Conservation (phyloP, 768 basidiomycete genomes). For the Lanmaoa pseudosensibilis region DNA sequence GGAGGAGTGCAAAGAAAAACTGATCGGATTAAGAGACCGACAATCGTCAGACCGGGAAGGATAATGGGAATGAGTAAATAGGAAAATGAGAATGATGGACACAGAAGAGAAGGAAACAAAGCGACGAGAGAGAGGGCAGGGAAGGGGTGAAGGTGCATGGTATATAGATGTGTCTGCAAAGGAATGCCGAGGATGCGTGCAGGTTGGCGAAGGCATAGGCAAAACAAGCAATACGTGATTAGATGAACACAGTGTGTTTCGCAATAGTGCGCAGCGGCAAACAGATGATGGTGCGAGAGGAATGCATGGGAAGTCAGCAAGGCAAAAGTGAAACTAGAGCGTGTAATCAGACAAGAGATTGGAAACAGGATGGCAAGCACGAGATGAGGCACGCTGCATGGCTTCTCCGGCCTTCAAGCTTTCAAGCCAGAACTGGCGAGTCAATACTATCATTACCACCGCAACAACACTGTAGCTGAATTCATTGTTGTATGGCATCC, state of each 20-base stretch:
- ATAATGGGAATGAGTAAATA: conserved; percentile 35
- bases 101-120: conserved; percentile 27
- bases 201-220: conserved; percentile 24
- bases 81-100: conserved; percentile 29
- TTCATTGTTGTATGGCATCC: too few species aligned
- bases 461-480: too few species aligned
- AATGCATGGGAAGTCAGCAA: conserved; percentile 40
- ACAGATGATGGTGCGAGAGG: conserved; percentile 22
- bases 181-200: conserved; percentile 22
- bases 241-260: conserved; percentile 37
- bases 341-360: conserved; percentile 40
- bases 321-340: conserved; percentile 36
- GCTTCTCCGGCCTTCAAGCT: too few species aligned
- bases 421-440: too few species aligned
- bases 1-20: conserved; percentile 6
- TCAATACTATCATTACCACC: too few species aligned
- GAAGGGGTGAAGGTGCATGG: conserved; percentile 14
- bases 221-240: conserved; percentile 36
- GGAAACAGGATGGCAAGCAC: conserved; percentile 39
- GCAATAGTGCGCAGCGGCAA: conserved; percentile 34
- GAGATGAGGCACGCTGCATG: too few species aligned
- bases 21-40: conserved; percentile 29
- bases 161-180: conserved; percentile 29
- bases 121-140: conserved; percentile 14
- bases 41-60: conserved; percentile 23